phyloP scores from a whole-genome alignment of 768 basidiomycete genomes.

The Mycena floridula region DNA sequence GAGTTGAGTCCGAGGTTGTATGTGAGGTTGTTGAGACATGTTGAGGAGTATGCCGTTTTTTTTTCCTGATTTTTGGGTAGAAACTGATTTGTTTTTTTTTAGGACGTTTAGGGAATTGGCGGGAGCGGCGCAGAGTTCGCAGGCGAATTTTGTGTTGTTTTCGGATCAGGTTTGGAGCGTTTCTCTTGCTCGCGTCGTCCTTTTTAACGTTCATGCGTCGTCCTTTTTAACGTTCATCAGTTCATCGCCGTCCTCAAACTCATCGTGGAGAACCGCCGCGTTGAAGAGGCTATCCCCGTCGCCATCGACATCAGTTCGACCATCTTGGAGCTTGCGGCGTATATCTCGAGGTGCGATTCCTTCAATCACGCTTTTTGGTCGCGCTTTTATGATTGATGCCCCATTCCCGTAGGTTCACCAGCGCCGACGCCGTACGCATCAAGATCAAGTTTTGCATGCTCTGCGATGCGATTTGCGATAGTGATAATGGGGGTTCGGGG shows the following conservation, averaged over 20 bases:
- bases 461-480: conserved; percentile 60
- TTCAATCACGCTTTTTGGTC: too few species aligned
- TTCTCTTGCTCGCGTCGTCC: not conserved
- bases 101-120: conserved; percentile 5
- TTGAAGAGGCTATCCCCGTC: conserved; percentile 51
- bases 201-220: not conserved
- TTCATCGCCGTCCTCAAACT: conserved; percentile 71
- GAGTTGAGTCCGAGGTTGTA: conserved; percentile 74
- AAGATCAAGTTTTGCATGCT: conserved; percentile 73
- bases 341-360: too few species aligned
- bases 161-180: conserved; percentile 54
- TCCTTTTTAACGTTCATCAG: too few species aligned
- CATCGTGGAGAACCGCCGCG: conserved; percentile 66
- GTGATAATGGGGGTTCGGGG: too few species aligned
- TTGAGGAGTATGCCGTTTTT: conserved; percentile 68
- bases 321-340: conserved; percentile 52
- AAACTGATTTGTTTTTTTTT: conserved; percentile 1
- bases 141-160: conserved; percentile 39
- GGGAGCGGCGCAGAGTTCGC: conserved; percentile 7
- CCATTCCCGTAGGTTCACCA: too few species aligned
- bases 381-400: too few species aligned
- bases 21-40: conserved; percentile 55
- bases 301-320: conserved; percentile 59
- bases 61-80: not conserved
- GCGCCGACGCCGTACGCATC: conserved; percentile 50